Evolutionary conservation across 73 alveolate genomes (phyloP).

Genomic region (Blepharisma japonicum): DNA sequence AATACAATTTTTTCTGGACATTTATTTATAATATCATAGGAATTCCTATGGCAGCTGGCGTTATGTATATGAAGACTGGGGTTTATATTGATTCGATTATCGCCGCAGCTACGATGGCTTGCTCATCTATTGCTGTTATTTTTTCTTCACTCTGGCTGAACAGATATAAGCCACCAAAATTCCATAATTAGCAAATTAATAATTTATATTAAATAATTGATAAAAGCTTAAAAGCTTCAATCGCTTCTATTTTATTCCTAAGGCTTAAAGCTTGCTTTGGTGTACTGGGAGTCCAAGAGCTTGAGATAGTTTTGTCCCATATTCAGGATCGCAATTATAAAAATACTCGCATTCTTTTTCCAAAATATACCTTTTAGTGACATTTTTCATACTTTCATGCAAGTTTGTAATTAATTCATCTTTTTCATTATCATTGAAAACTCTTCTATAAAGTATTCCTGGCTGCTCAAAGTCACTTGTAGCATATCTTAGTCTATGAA

Average conservation of each 20-base stretch:
- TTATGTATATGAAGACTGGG: slow-evolving; percentile 37
- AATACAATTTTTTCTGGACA: slow-evolving; percentile 71
- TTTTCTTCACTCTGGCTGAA: slow-evolving; percentile 54
- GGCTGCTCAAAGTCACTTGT: slow-evolving; percentile 28
- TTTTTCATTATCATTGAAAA: background rate
- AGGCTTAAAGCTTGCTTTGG: background rate
- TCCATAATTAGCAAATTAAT: too few species aligned
- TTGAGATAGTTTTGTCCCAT: slow-evolving; percentile 26
- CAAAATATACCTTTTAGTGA: background rate
- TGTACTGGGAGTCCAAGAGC: slow-evolving; percentile 19
- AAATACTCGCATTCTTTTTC: background rate
- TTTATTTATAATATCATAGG: slow-evolving; percentile 55
- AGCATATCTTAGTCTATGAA: slow-evolving; percentile 38
- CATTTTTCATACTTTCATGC: background rate
- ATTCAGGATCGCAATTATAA: slow-evolving; percentile 23
- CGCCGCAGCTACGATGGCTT: slow-evolving; percentile 77
- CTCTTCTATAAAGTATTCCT: slow-evolving; percentile 15
- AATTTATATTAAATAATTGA: too few species aligned
- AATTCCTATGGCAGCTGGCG: slow-evolving; percentile 73
- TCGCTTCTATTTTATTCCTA: too few species aligned
- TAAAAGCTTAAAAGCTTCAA: too few species aligned
- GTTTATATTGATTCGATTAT: slow-evolving; percentile 48
- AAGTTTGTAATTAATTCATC: background rate
- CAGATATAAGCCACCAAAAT: slow-evolving; percentile 37
- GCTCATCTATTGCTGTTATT: slow-evolving; percentile 56